Base-by-base conservation (phyloP, 768 basidiomycete genomes). In the Fomitopsis pulvina region DNA sequence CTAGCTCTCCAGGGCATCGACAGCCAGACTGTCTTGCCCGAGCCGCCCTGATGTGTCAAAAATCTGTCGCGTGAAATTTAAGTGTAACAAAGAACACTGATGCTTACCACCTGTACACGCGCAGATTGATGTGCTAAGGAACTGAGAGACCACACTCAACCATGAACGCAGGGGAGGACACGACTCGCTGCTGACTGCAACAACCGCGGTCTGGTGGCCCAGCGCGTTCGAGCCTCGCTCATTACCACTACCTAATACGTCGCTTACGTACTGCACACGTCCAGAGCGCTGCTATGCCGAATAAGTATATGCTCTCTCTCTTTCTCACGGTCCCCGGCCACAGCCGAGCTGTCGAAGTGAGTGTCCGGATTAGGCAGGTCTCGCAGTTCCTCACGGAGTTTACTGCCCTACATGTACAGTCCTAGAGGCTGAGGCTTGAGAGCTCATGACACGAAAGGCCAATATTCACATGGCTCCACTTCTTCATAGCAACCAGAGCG, bases 1-100 rank as follows among this genome's bases (percentile, higher is more conserved):
- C 73, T 66, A 62, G 70, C 74, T 70, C 77, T 78, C 79, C 76
- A 79, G 69, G 81, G 83, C 84, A 87, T 87, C 79, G 79, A 81
- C 81, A 79, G 76, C 72, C 74, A 73, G 74, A 59, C 57, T 50
- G 66, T 55, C 59, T 57, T 62, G 58, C 34, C 4, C 62, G 61
- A 61, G 62, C 66, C 67, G 64, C 67, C 63, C 67, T 66, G 63
- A 56, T 59, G 62, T 69, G 55, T 45, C 53, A 49, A 43, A 26
- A 41, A 41, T 24, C 18, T n/a, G 42, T 54, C 41, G 45, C 46
- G 43, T 52, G 27, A 12, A 20, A 38, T 37, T 37, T 11, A 25
- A 24, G 7, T 20, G 25, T 41, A 11, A 10, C 11, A 18, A 22
- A 11, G 20, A 44, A 20, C 21, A 22, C 7, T 10, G 14, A 18